A percentile compares a stretch with the other conserved stretches of the same genome.
These are phyloP conservation scores for Pseudocercospora cruenta DNA, from an alignment of 2,329 filamentous ascomycete genomes.

Conservation along the genomic window DNA sequence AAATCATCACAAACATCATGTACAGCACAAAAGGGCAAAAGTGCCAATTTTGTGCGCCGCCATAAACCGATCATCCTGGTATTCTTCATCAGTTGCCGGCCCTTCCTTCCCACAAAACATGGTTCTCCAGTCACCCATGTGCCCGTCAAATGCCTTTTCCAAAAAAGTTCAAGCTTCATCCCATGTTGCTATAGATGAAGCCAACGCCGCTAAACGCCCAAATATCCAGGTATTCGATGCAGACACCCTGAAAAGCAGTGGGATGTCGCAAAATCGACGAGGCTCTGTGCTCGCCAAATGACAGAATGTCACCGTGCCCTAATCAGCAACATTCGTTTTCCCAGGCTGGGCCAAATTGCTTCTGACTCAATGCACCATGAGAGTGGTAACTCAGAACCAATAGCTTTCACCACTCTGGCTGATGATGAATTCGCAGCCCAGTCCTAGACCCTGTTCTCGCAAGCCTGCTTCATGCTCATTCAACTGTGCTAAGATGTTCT, in stretches of 20 bases:
- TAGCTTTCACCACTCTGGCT: constrained; percentile 66
- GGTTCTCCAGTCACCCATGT: not conserved
- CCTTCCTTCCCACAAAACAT: not conserved
- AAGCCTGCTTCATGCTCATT: constrained; percentile 60
- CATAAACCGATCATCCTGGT: not conserved
- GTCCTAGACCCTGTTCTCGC: constrained; percentile 54
- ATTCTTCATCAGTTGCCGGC: not conserved
- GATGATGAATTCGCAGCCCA: constrained; percentile 81
- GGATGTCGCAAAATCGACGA: too few species aligned
- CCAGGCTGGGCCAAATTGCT: not conserved
- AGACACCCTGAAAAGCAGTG: not conserved
- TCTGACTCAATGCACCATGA: too few species aligned
- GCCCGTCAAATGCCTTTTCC: not conserved
- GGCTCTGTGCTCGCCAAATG: too few species aligned
- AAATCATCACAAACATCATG: not conserved
- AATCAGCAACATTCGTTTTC: too few species aligned
- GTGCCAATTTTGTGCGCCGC: not conserved
- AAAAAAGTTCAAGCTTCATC: not conserved
- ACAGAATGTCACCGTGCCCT: too few species aligned
- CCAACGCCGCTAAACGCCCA: not conserved
- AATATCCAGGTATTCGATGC: not conserved
- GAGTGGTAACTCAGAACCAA: constrained; percentile 46
- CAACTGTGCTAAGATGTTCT: constrained; percentile 73
- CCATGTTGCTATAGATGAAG: not conserved
- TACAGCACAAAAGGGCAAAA: not conserved